Conservation (phyloP, 768 basidiomycete species). For the Arthromyces matolae region DNA sequence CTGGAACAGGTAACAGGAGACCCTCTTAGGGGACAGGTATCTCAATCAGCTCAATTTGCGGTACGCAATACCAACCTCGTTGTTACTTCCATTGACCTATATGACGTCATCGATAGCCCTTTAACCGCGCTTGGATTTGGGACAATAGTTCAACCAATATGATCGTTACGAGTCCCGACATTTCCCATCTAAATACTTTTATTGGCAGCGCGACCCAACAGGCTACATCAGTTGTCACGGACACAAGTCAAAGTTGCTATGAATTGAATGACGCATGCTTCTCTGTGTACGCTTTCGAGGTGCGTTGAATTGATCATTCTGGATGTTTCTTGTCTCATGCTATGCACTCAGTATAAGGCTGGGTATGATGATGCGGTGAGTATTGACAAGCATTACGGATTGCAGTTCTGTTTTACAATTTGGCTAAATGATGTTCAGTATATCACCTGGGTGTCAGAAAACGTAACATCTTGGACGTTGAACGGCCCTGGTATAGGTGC, state of each 20-base stretch:
- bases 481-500: conserved; percentile 61
- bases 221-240: conserved; percentile 68
- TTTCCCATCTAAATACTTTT: conserved; percentile 58
- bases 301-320: conserved; percentile 19
- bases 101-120: conserved; percentile 44
- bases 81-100: conserved; percentile 5
- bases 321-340: conserved; percentile 1
- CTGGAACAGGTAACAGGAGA: conserved; percentile 39
- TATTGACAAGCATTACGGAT: too few species aligned
- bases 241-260: conserved; percentile 69
- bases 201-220: conserved; percentile 71
- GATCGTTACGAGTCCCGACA: conserved; percentile 49
- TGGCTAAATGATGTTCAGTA: conserved; percentile 41
- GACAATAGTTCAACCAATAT: conserved; percentile 54
- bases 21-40: conserved; percentile 59
- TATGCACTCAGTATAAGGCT: conserved; percentile 32
- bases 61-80: conserved; percentile 33
- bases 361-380: conserved; percentile 61
- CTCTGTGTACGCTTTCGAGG: conserved; percentile 75
- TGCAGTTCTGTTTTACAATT: background rate
- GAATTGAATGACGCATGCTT: conserved; percentile 53
- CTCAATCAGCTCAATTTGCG: conserved; percentile 78
- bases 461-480: conserved; percentile 67
- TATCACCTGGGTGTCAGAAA: conserved; percentile 76
- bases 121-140: conserved; percentile 69